A percentile compares a stretch with the other conserved stretches of the same genome.
Conservation (phyloP, 2,329 filamentous ascomycete genomes). For the Aspergillus novofumigatus region DNA sequence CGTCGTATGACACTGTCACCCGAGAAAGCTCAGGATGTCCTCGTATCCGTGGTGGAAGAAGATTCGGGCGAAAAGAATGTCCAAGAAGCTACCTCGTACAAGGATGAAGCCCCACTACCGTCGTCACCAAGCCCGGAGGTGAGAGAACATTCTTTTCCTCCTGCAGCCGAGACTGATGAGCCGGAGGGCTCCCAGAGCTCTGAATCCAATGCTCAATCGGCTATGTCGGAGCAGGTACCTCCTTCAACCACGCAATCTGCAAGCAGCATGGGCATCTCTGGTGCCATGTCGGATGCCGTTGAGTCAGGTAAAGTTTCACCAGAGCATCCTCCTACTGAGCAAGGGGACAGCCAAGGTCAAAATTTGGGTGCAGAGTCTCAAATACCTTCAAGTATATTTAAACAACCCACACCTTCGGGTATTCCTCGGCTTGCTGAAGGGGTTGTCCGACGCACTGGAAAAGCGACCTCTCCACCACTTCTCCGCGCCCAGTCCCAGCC, state of each 20-base stretch:
- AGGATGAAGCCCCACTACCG: constrained; percentile 20
- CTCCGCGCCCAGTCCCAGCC: constrained; percentile 51
- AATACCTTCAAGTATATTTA: constrained; percentile 14
- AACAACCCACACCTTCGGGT: constrained; percentile 30
- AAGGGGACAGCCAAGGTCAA: constrained; percentile 10
- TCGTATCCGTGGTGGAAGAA: constrained; percentile 63
- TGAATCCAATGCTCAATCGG: constrained; percentile 51
- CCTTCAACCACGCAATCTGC: constrained; percentile 8
- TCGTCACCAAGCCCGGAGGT: constrained; percentile 15
- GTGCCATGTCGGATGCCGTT: not conserved
- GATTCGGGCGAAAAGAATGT: constrained; percentile 44
- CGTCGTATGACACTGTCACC: constrained; percentile 49
- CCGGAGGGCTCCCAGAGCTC: constrained; percentile 57
- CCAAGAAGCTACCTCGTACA: constrained; percentile 9
- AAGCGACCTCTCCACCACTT: constrained; percentile 44
- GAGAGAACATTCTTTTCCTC: constrained; percentile 14
- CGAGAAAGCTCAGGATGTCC: constrained; percentile 61
- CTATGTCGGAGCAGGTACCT: constrained; percentile 20
- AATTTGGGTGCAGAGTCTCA: constrained; percentile 9
- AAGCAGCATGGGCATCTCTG: constrained; percentile 2
- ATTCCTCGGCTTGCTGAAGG: constrained; percentile 39
- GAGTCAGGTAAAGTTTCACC: constrained; percentile 9
- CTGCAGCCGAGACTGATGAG: constrained; percentile 27
- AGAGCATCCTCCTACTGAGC: constrained; percentile 5
- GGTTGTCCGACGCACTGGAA: constrained; percentile 32